Evolutionary conservation across 192 early-diverging fungal genomes (phyloP).

Genomic region (Gaertneriomyces sp.): DNA sequence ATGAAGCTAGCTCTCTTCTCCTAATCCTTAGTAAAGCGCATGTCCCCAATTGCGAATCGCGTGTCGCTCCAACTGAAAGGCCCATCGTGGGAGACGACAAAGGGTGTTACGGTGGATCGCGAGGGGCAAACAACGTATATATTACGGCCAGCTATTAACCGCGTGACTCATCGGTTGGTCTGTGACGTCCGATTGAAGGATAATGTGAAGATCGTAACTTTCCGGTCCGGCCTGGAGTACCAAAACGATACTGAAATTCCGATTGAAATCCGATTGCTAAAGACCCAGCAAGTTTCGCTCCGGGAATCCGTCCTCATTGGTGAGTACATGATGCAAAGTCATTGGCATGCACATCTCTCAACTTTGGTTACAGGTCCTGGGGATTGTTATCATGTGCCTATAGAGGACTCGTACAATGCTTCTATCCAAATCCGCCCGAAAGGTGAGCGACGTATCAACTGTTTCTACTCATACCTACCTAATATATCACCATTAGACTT

Average conservation of each 20-base stretch:
- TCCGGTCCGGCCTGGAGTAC: constrained; percentile 79
- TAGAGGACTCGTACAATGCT: constrained; percentile 78
- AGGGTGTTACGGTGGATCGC: constrained; percentile 81
- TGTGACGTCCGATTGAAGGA: constrained; percentile 83
- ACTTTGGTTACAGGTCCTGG: constrained; percentile 57
- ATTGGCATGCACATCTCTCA: constrained; percentile 6
- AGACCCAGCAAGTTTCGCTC: constrained; percentile 16
- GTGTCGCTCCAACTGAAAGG: constrained; percentile 82
- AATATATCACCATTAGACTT: constrained; percentile 69
- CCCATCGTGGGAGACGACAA: constrained; percentile 87
- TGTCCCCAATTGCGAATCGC: constrained; percentile 62
- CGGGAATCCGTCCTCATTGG: constrained; percentile 12
- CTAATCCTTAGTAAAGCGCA: constrained; percentile 18
- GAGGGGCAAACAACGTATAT: constrained; percentile 79
- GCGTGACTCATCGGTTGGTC: constrained; percentile 76
- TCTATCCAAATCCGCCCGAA: constrained; percentile 76
- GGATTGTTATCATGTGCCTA: constrained; percentile 80
- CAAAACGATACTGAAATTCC: constrained; percentile 76
- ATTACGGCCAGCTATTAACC: constrained; percentile 75
- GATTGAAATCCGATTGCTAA: constrained; percentile 77
- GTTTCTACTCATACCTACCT: neutral
- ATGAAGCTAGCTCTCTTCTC: neutral
- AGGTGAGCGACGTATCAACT: constrained; percentile 36
- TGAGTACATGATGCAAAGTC: constrained; percentile 27
- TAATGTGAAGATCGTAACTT: constrained; percentile 88